Conservation (phyloP, 495 filamentous ascomycete genomes). For the Copromyces sp. region DNA sequence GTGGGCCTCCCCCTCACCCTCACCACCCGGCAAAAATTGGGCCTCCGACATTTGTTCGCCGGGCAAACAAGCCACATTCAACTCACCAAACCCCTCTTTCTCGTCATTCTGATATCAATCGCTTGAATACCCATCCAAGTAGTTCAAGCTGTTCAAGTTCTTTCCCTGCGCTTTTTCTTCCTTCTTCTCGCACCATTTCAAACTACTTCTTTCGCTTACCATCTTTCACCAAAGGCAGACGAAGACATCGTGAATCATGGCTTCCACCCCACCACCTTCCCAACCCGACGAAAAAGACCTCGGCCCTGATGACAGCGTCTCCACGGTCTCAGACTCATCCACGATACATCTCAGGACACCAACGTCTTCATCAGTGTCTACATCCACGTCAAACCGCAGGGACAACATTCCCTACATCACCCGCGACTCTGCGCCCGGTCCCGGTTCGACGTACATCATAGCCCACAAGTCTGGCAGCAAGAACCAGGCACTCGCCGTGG, state of each 20-base stretch:
- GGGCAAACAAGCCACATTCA: background rate
- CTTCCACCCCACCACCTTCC: background rate
- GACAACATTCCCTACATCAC: background rate
- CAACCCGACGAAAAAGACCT: background rate
- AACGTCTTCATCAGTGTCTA: background rate
- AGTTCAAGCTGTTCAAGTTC: background rate
- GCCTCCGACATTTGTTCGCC: background rate
- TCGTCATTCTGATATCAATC: background rate
- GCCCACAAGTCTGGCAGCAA: background rate
- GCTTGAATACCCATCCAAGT: background rate
- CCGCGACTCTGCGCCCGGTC: background rate
- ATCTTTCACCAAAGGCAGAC: background rate
- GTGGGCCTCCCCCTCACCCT: background rate
- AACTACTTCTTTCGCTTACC: background rate
- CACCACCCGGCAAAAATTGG: background rate
- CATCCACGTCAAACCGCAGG: background rate
- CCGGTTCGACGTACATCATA: background rate
- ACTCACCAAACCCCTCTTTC: background rate
- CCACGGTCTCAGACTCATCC: background rate
- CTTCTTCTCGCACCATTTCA: background rate
- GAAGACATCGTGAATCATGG: background rate
- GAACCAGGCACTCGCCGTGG: background rate
- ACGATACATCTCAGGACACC: background rate
- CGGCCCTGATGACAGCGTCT: background rate
- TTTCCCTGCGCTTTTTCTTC: too few species aligned